These are phyloP conservation scores for Plantago elongata DNA, from an alignment of 257 asterid genomes.

Conservation along the genomic window DNA sequence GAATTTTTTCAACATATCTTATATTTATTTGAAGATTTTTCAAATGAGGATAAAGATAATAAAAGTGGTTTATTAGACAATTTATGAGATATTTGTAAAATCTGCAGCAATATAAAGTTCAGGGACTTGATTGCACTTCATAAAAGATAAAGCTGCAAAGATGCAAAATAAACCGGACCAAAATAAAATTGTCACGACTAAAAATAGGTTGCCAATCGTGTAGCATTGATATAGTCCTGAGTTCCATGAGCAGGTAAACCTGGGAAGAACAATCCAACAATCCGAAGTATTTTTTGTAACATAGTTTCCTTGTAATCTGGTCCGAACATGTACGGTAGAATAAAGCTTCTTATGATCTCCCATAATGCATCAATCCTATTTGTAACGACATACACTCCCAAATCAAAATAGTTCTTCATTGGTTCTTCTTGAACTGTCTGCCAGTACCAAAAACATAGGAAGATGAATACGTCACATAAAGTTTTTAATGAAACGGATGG, in stretches of 20 bases:
- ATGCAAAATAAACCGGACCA: too few relatives aligned
- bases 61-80: too few relatives aligned
- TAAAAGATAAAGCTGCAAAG: too few relatives aligned
- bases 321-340: slow-evolving; percentile 42
- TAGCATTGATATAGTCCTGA: slow-evolving; percentile 53
- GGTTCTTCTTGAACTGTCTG: slow-evolving; percentile 45
- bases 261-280: slow-evolving; percentile 35
- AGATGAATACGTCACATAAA: background rate
- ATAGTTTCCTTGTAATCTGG: slow-evolving; percentile 45
- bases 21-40: too few relatives aligned
- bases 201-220: slow-evolving; percentile 36
- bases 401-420: slow-evolving; percentile 33
- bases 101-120: too few relatives aligned
- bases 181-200: background rate
- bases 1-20: too few relatives aligned
- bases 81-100: too few relatives aligned
- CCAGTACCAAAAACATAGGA: background rate
- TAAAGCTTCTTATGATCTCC: slow-evolving; percentile 56
- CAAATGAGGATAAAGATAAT: too few relatives aligned
- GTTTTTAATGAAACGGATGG: background rate
- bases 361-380: slow-evolving; percentile 43
- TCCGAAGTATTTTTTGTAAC: slow-evolving; percentile 26
- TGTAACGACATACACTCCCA: slow-evolving; percentile 14
- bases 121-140: too few relatives aligned
- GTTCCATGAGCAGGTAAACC: slow-evolving; percentile 48